Conservation (phyloP, 768 basidiomycete genomes). For the Clitopilus passeckerianus region DNA sequence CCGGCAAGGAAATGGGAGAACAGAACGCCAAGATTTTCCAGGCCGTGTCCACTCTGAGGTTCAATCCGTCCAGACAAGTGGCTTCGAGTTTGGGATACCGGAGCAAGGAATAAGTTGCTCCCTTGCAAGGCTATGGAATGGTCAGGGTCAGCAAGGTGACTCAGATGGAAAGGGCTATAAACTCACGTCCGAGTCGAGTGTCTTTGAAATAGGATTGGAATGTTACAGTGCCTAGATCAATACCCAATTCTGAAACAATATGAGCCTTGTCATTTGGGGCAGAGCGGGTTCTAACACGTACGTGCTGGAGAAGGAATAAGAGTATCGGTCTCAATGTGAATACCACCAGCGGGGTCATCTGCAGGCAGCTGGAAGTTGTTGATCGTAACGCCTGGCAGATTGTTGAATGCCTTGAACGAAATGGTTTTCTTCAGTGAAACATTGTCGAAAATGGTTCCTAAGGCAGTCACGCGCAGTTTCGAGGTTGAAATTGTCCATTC, state of each 20-base stretch:
- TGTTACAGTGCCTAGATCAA: slow-evolving; percentile 59
- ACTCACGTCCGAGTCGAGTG: slow-evolving; percentile 57
- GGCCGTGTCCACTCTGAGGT: slow-evolving; percentile 51
- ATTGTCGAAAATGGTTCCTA: slow-evolving; percentile 66
- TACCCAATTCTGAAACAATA: slow-evolving; percentile 50
- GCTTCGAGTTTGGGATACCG: slow-evolving; percentile 39
- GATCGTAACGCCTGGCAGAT: slow-evolving; percentile 65
- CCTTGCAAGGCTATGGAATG: slow-evolving; percentile 45
- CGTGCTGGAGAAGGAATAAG: slow-evolving; percentile 62
- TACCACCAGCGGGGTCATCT: slow-evolving; percentile 65
- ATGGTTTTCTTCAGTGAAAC: slow-evolving; percentile 57
- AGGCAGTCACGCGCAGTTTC: slow-evolving; percentile 57
- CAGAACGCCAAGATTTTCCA: slow-evolving; percentile 52
- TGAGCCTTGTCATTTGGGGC: slow-evolving; percentile 11
- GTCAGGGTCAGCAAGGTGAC: neutral
- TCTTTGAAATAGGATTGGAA: slow-evolving; percentile 61
- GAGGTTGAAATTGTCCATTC: slow-evolving; percentile 67
- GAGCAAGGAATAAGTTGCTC: slow-evolving; percentile 42
- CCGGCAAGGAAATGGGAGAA: slow-evolving; percentile 65
- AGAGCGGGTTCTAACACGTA: slow-evolving; percentile 26
- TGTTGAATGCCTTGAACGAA: slow-evolving; percentile 66
- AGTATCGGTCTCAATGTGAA: slow-evolving; percentile 65
- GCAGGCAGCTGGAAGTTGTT: slow-evolving; percentile 66
- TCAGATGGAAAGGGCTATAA: slow-evolving; percentile 1
- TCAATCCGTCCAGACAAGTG: slow-evolving; percentile 62